These are phyloP conservation scores for Phytophthora hybrid DNA, from an alignment of 352 stramenopile genomes.

Conservation along the genomic window DNA sequence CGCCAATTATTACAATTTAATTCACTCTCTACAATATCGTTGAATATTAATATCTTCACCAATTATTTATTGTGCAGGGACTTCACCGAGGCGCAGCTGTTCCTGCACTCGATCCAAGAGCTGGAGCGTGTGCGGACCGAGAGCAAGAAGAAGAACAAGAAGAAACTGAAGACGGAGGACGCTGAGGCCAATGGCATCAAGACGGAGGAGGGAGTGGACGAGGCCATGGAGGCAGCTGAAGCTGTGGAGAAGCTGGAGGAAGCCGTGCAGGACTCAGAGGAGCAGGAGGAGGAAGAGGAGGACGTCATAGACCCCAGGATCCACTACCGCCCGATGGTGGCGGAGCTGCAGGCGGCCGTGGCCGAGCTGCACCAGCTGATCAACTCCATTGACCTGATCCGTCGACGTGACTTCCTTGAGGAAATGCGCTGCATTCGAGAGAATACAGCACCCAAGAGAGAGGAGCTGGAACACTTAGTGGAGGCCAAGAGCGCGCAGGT, in stretches of 20 bases:
- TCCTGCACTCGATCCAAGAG: slow-evolving; percentile 86
- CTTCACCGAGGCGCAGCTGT: slow-evolving; percentile 85
- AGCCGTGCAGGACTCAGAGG: slow-evolving; percentile 33
- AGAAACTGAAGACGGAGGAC: slow-evolving; percentile 35
- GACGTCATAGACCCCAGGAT: slow-evolving; percentile 89
- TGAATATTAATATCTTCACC: neutral
- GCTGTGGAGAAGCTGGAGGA: slow-evolving; percentile 35
- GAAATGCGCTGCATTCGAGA: slow-evolving; percentile 89
- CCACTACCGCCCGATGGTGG: slow-evolving; percentile 87
- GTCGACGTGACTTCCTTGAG: slow-evolving; percentile 80
- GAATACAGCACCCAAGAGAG: slow-evolving; percentile 82
- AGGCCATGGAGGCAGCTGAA: slow-evolving; percentile 40
- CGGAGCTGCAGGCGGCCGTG: slow-evolving; percentile 79
- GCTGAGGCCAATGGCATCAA: slow-evolving; percentile 35
- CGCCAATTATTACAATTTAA: neutral
- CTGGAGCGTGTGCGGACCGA: slow-evolving; percentile 70
- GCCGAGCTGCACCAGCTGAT: slow-evolving; percentile 88
- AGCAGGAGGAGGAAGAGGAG: slow-evolving; percentile 48
- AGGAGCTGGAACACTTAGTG: slow-evolving; percentile 83
- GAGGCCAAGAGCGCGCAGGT: slow-evolving; percentile 81
- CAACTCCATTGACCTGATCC: slow-evolving; percentile 89
- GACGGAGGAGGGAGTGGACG: slow-evolving; percentile 34
- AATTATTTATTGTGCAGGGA: slow-evolving; percentile 50
- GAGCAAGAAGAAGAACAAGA: slow-evolving; percentile 62
- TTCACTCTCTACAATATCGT: neutral